Evolutionary conservation across 78 protist species (phyloP).

Genomic region (Creolimax fragrantissima): DNA sequence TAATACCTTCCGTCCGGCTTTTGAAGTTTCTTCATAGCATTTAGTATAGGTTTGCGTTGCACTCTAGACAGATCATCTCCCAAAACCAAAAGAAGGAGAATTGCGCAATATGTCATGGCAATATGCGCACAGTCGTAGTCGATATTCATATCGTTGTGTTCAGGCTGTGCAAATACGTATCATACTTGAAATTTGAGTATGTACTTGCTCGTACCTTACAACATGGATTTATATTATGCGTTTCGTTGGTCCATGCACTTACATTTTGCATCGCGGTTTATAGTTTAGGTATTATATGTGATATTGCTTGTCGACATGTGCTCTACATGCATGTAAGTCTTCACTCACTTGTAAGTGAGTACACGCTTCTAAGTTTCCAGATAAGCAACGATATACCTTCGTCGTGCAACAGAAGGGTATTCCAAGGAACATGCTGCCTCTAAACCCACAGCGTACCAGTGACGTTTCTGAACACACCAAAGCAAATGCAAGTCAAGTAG

Average conservation of each 20-base stretch:
- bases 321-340: no score
- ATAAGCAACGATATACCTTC: not conserved
- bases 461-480: not conserved
- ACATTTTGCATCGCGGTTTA: no score
- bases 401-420: not conserved
- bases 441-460: not conserved
- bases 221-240: no score
- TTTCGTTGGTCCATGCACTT: no score
- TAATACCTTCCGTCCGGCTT: constrained; percentile 37
- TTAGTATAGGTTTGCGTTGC: constrained; percentile 28
- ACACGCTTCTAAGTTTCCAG: no score
- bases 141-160: not conserved
- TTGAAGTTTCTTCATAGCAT: constrained; percentile 23
- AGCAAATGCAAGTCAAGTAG: no score
- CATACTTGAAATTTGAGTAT: no score
- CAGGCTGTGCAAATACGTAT: no score
- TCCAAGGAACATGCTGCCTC: not conserved
- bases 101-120: constrained; percentile 64
- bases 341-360: no score
- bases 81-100: constrained; percentile 39
- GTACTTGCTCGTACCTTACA: no score
- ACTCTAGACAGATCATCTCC: constrained; percentile 61
- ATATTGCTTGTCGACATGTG: no score
- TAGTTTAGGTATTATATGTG: no score
- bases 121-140: constrained; percentile 35